A percentile compares a stretch with the other conserved stretches of the same genome.
Evolutionary conservation across 2,329 filamentous ascomycete genomes (phyloP).

Genomic region (Sporothrix curviconia): DNA sequence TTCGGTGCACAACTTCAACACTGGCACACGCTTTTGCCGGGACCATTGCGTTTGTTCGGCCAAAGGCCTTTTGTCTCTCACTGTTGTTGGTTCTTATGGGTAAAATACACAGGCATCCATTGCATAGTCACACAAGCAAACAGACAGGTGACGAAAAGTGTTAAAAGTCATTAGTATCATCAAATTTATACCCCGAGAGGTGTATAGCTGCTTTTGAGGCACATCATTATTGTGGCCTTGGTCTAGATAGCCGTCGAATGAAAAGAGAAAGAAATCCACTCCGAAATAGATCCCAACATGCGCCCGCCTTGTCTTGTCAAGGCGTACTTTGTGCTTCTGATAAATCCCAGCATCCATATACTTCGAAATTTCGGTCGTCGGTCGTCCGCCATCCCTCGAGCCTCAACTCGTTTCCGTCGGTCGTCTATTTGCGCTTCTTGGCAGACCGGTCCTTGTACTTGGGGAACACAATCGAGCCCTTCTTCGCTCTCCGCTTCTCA

Average conservation of each 20-base stretch:
- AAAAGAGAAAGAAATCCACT: background rate
- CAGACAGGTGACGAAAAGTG: background rate
- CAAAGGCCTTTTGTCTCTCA: background rate
- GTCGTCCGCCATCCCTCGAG: too few relatives aligned
- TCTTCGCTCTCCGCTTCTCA: constrained; percentile 51
- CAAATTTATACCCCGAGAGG: constrained; percentile 3
- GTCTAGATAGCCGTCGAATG: background rate
- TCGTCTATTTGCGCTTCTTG: constrained; percentile 31
- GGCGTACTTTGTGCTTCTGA: background rate
- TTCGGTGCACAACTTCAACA: too few relatives aligned
- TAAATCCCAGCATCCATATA: background rate
- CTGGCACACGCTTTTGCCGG: too few relatives aligned
- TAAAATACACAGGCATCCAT: too few relatives aligned
- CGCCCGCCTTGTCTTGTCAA: background rate
- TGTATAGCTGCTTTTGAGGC: constrained; percentile 2
- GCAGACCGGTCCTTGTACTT: constrained; percentile 48
- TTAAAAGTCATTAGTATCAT: constrained; percentile 10
- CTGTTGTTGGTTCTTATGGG: background rate
- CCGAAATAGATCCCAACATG: constrained; percentile 1
- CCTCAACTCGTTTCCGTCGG: too few relatives aligned
- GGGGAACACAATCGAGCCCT: constrained; percentile 53
- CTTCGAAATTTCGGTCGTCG: too few relatives aligned
- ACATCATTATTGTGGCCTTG: background rate
- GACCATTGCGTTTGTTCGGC: background rate
- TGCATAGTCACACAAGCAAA: background rate